Percentiles rank a stretch among this genome's conserved stretches.
phyloP scores from a whole-genome alignment of 164 flowering plant species.

The Litsea cubeba region DNA sequence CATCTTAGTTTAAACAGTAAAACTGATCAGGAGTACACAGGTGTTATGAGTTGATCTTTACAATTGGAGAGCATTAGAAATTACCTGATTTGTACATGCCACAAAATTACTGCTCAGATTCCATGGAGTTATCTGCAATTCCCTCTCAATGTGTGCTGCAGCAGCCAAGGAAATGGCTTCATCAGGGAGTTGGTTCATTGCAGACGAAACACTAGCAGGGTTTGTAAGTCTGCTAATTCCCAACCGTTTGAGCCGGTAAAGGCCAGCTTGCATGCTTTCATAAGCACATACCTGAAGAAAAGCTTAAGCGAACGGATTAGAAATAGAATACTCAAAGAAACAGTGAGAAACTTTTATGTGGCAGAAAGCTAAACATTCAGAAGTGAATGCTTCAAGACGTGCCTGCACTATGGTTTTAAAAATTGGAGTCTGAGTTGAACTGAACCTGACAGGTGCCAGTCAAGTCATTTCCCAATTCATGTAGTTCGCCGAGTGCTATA shows the following conservation, averaged over 20 bases:
- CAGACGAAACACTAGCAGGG: constrained; percentile 69
- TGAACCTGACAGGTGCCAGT: too few relatives aligned
- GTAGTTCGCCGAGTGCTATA: too few relatives aligned
- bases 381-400: too few relatives aligned
- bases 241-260: constrained; percentile 76
- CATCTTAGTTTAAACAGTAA: too few relatives aligned
- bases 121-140: constrained; percentile 95
- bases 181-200: constrained; percentile 95
- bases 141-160: constrained; percentile 97
- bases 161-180: constrained; percentile 97
- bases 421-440: too few relatives aligned
- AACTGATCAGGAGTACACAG: not conserved
- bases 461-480: too few relatives aligned
- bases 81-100: constrained; percentile 84
- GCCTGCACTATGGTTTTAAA: too few relatives aligned
- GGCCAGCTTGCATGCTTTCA: constrained; percentile 96
- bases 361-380: not conserved
- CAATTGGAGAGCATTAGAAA: not conserved
- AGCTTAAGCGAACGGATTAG: not conserved
- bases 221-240: constrained; percentile 72
- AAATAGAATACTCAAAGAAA: not conserved
- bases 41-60: not conserved
- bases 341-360: not conserved
- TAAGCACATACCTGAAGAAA: constrained; percentile 75
- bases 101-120: constrained; percentile 92